Percentiles rank a stretch among this genome's conserved stretches.
phyloP scores from a whole-genome alignment of 2,329 filamentous ascomycete genomes.

The Alternaria triticimaculans region DNA sequence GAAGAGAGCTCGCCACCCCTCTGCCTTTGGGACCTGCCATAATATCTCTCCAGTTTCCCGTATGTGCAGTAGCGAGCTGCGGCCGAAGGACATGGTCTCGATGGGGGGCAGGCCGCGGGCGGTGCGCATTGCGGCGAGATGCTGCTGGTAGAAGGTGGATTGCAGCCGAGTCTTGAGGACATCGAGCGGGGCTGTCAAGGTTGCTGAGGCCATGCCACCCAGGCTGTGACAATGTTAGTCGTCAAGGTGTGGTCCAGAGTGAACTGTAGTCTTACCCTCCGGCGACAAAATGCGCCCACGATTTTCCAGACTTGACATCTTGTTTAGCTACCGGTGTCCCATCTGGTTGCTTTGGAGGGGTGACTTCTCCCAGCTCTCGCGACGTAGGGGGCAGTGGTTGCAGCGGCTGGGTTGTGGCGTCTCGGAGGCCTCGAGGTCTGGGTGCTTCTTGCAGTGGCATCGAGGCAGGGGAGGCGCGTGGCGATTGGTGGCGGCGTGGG shows the following conservation, averaged over 20 bases:
- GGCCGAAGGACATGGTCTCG: slow-evolving; percentile 67
- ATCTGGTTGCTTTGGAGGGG: slow-evolving; percentile 55
- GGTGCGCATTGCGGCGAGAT: slow-evolving; percentile 73
- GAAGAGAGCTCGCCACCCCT: slow-evolving; percentile 88
- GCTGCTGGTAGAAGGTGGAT: slow-evolving; percentile 90
- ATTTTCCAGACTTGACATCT: slow-evolving; percentile 64
- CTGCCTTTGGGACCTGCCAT: slow-evolving; percentile 76
- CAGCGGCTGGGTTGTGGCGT: slow-evolving; percentile 31
- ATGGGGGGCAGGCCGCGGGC: slow-evolving; percentile 62
- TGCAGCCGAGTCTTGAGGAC: slow-evolving; percentile 93
- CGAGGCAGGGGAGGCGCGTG: slow-evolving; percentile 23
- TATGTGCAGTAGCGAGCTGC: slow-evolving; percentile 75
- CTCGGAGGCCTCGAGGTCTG: slow-evolving; percentile 38
- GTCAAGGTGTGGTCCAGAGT: slow-evolving; percentile 28
- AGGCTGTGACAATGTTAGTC: slow-evolving; percentile 61
- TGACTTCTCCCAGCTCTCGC: slow-evolving; percentile 65
- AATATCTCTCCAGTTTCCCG: slow-evolving; percentile 87
- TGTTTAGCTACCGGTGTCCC: slow-evolving; percentile 47
- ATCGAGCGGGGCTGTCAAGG: slow-evolving; percentile 92
- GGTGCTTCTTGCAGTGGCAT: slow-evolving; percentile 47
- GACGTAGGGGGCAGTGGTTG: slow-evolving; percentile 56
- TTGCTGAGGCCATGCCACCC: slow-evolving; percentile 88
- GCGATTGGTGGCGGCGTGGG: slow-evolving; percentile 3
- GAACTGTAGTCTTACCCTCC: slow-evolving; percentile 69
- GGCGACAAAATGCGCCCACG: slow-evolving; percentile 90